These are phyloP conservation scores for Zelopaecilomyces penicillatus DNA, from an alignment of 2,329 filamentous ascomycete species.

Conservation along the genomic window DNA sequence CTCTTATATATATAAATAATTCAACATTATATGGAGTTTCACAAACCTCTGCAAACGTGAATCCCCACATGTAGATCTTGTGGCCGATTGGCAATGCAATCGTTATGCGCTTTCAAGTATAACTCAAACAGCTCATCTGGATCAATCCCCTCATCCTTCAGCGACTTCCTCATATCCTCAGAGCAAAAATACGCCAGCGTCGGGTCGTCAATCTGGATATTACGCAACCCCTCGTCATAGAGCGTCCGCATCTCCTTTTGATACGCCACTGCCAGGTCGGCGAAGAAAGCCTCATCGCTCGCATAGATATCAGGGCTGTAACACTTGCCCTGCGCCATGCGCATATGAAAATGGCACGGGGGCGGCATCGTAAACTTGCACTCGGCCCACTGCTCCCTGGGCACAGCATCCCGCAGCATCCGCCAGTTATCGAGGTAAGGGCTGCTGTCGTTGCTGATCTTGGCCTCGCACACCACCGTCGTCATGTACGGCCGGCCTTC, in stretches of 20 bases:
- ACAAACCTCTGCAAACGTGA: slow-evolving; percentile 44
- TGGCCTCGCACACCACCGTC: slow-evolving; percentile 33
- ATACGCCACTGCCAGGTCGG: slow-evolving; percentile 47
- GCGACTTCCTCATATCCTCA: slow-evolving; percentile 55
- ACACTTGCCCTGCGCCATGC: slow-evolving; percentile 42
- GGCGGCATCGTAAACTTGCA: slow-evolving; percentile 62
- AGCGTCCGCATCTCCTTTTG: slow-evolving; percentile 45
- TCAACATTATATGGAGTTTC: not conserved
- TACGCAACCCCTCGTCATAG: slow-evolving; percentile 46
- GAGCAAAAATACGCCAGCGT: slow-evolving; percentile 60
- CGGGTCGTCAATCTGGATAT: slow-evolving; percentile 55
- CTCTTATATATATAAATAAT: not conserved
- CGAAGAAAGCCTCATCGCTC: slow-evolving; percentile 48
- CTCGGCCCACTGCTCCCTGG: slow-evolving; percentile 50
- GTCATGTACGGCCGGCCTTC: slow-evolving; percentile 29
- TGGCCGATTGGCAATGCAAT: slow-evolving; percentile 53
- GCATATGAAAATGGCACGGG: slow-evolving; percentile 58
- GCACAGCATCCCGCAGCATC: slow-evolving; percentile 34
- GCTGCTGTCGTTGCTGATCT: slow-evolving; percentile 32
- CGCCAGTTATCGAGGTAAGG: slow-evolving; percentile 37
- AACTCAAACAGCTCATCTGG: slow-evolving; percentile 58
- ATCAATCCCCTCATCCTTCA: slow-evolving; percentile 47
- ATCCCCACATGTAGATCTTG: slow-evolving; percentile 62
- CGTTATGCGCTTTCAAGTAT: slow-evolving; percentile 68
- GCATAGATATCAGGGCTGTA: slow-evolving; percentile 44